Base-by-base conservation (phyloP, 2,329 filamentous ascomycete genomes). In the Cyclaneusma minus region DNA sequence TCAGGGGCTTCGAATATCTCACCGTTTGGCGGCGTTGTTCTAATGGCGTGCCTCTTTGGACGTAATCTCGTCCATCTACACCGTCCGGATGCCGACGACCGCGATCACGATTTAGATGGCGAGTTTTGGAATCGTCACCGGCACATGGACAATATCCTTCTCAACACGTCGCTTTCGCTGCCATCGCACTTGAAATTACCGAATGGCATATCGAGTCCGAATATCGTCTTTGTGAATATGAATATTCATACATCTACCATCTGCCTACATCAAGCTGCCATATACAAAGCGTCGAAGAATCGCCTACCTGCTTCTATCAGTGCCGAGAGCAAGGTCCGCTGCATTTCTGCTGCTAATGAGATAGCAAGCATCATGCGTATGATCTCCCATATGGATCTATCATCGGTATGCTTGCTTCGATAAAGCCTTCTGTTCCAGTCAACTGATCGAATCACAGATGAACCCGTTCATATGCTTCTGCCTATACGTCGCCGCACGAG, bases 381-480 rank as follows among this genome's bases (percentile, higher is more conserved):
- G 67, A 77, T 93, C 30, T 87, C 83, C 27, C 85, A 94, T 48
- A 63, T 87, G 47, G 89, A 98, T 47, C 59, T 94, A 27, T 71
- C 80, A 24, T 56, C 67, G 32, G 85, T 93, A 65, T 55, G 80
- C 47, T 23, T 21, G 16, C 8, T 16, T 12, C 15, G 10, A 22
- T 22, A 30, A 13, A 14, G 6, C 16, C 17, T 13, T 9, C 16
- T 23, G 8, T 28, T n/a, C 17, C 21, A 25, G 10, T 26, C 27
- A 14, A 21, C 19, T 7, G 3, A 7, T 4, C 15, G 22, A 37
- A 23, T n/a, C 34, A 2, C 33, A 94, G 83, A 82, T 93, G 69
- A 93, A 94, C 39, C 83, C 87, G 0, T 95, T 94, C 48, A 78
- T 92, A 41, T 84, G 83, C 0, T 95, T 95, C 51, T 93, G 84